Evolutionary conservation across 1,284 basidiomycete species (phyloP), one percentile per base, ranked within the genome.

Genomic region (Takashimella koratensis): DNA sequence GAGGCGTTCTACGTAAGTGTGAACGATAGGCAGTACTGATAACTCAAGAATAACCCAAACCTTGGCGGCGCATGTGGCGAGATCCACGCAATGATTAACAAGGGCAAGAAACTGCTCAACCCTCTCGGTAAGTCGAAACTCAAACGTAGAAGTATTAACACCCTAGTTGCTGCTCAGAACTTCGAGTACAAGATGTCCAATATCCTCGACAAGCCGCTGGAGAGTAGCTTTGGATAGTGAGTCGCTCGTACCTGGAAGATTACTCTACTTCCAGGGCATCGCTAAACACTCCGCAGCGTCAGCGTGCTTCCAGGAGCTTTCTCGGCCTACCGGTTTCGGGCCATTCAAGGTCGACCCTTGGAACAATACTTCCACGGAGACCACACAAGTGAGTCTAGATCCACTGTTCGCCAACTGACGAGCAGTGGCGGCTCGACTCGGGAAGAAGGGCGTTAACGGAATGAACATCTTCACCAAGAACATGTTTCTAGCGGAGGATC

Each of bases 321-420:
- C 81, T 94, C 91, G 5, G 92, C 92, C 5, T 98, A 98, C 72
- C 84, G 91, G 25, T 98, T 79, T 77, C 84, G 87, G 22, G 94
- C 96, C 22, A 93, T 98, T 64, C 84, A 86, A 58, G 95, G 95
- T 2, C 81, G 89, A 8, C 94, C 95, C 4, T 82, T 98, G 23
- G 88, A 95, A 67, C 94, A 98, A 73, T 98, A 98, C 78, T 98
- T 98, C 82, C 94, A 98, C 68, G 95, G 95, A 65, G 95, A 98
- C 71, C 93, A 97, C 73, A 92, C 90, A 1, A 65, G 74, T 76
- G 47, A 51, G 73, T 66, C 36, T 6, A 12, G 10, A 5, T 26
- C 25, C 30, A 13, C 21, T 36, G 22, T 12, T 12, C 16, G 48
- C 27, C 12, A 19, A 44, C 43, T 54, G 43, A 52, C 42, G 22